Evolutionary conservation across 192 early-diverging fungal species (phyloP).

Genomic region (Allomyces macrogynus): DNA sequence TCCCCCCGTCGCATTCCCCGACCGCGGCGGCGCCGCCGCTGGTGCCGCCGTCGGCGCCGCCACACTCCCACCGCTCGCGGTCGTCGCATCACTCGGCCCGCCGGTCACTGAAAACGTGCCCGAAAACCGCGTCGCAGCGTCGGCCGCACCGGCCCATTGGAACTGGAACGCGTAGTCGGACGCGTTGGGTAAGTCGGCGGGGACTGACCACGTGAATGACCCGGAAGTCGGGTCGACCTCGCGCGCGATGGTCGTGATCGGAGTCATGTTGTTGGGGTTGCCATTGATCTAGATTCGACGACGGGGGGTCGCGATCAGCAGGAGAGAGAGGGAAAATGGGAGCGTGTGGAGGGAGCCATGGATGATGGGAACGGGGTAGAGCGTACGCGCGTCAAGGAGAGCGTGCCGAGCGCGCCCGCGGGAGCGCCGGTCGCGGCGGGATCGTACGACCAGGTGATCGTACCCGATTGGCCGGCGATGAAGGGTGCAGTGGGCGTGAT

Average conservation of each 20-base stretch:
- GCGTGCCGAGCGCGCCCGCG: too few relatives aligned
- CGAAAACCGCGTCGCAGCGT: background rate
- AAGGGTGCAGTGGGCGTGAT: background rate
- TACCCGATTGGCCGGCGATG: background rate
- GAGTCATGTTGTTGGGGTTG: background rate
- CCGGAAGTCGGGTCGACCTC: background rate
- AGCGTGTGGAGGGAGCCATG: too few relatives aligned
- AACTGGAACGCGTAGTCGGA: background rate
- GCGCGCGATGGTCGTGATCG: background rate
- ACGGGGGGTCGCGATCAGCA: too few relatives aligned
- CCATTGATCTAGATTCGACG: background rate
- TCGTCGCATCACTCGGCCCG: background rate
- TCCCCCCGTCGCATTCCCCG: too few relatives aligned
- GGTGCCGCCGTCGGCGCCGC: too few relatives aligned
- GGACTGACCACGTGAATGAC: background rate
- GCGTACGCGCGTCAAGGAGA: too few relatives aligned
- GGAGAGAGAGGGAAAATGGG: too few relatives aligned
- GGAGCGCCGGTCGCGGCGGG: background rate
- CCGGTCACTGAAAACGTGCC: background rate
- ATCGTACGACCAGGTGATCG: background rate
- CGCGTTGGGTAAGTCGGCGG: background rate
- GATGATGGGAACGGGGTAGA: too few relatives aligned
- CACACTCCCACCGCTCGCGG: background rate
- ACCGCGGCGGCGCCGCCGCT: too few relatives aligned
- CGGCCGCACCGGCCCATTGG: background rate